These are phyloP conservation scores for Tetrastigma voinierianum DNA, from an alignment of 164 flowering plant genomes.

Conservation along the genomic window DNA sequence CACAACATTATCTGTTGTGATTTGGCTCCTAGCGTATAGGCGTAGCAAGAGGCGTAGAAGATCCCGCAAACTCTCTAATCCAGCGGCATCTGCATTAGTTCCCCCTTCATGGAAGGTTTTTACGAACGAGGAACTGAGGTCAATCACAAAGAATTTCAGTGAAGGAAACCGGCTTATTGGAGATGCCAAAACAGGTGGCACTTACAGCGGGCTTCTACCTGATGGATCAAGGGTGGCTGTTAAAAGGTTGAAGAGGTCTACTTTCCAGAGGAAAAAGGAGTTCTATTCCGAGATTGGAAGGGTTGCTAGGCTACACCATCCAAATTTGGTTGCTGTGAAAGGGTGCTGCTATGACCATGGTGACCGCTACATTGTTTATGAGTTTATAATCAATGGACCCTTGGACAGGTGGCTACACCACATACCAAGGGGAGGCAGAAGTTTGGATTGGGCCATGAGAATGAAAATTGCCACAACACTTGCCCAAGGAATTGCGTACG, in stretches of 20 bases:
- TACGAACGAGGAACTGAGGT: constrained; percentile 73
- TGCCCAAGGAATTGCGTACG: constrained; percentile 99
- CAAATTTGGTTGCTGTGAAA: constrained; percentile 82
- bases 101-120: constrained; percentile 88
- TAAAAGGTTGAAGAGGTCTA: constrained; percentile 88
- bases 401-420: constrained; percentile 95
- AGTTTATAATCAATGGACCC: constrained; percentile 86
- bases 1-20: constrained; percentile 64
- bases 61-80: constrained; percentile 63
- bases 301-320: constrained; percentile 87
- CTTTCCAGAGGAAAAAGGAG: constrained; percentile 90
- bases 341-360: constrained; percentile 97
- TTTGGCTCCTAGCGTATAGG: constrained; percentile 80
- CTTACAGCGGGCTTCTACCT: constrained; percentile 76
- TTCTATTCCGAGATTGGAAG: constrained; percentile 88
- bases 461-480: constrained; percentile 86
- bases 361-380: constrained; percentile 89
- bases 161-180: constrained; percentile 93
- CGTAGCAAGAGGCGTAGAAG: constrained; percentile 66
- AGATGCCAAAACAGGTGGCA: constrained; percentile 92
- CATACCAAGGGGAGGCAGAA: constrained; percentile 84
- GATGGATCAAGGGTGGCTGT: constrained; percentile 93
- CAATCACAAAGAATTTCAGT: constrained; percentile 86
- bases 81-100: constrained; percentile 68
- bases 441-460: constrained; percentile 92